Conservation (phyloP, 805 yeast species). For the Barnettozyma pratensis region DNA sequence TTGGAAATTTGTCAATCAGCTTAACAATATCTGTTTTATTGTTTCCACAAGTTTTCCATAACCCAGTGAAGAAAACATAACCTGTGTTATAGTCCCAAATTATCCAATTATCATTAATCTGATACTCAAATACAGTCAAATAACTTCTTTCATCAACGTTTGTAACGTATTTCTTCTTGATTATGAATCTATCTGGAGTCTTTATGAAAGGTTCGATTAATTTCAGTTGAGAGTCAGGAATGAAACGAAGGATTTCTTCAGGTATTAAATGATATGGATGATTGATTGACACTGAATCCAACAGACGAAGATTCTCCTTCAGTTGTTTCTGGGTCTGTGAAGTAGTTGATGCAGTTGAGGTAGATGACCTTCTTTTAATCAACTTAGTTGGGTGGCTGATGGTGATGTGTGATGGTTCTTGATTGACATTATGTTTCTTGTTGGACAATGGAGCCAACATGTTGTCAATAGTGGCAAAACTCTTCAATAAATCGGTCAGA, state of each 20-base stretch:
- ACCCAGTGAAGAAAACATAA: constrained; percentile 80
- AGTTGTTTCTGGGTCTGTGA: constrained; percentile 8
- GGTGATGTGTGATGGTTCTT: neutral
- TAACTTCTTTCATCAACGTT: constrained; percentile 66
- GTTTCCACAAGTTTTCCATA: constrained; percentile 75
- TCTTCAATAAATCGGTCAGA: neutral
- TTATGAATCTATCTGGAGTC: constrained; percentile 8
- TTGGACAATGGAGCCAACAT: neutral
- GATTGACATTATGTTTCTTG: neutral
- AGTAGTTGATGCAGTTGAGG: neutral
- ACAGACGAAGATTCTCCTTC: constrained; percentile 11
- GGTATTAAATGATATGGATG: constrained; percentile 16
- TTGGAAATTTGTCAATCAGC: constrained; percentile 36
- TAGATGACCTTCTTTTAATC: constrained; percentile 1
- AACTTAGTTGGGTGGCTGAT: neutral
- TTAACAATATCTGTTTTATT: constrained; percentile 74
- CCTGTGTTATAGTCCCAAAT: constrained; percentile 81
- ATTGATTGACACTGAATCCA: constrained; percentile 17
- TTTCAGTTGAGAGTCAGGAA: constrained; percentile 20
- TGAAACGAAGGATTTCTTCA: constrained; percentile 10
- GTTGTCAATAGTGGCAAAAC: neutral
- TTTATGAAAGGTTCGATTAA: constrained; percentile 5
- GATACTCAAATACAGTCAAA: constrained; percentile 68
- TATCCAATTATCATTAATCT: constrained; percentile 54
- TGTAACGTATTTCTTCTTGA: constrained; percentile 57